phyloP scores from a whole-genome alignment of 2,329 filamentous ascomycete species.

The Scedosporium minutisporum region DNA sequence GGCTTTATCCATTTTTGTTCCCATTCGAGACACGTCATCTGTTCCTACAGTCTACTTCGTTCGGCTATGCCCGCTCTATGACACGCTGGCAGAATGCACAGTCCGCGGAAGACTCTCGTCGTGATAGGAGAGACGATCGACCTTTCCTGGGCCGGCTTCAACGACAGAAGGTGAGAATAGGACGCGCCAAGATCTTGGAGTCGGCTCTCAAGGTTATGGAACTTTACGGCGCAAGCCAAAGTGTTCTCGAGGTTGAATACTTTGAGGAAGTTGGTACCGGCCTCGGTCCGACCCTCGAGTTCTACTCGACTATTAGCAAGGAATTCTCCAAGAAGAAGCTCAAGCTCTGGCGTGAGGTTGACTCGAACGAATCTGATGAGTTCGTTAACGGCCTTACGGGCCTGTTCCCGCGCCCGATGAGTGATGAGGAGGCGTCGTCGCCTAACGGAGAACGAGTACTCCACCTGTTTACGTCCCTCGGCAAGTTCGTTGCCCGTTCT shows the following conservation, averaged over 20 bases:
- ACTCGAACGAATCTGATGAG: constrained; percentile 61
- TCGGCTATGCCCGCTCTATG: constrained; percentile 97
- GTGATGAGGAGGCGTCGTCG: constrained; percentile 60
- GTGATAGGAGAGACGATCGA: constrained; percentile 79
- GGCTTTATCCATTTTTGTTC: constrained; percentile 92
- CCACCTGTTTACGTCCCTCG: constrained; percentile 83
- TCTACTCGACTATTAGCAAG: constrained; percentile 94
- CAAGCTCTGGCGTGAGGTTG: constrained; percentile 91
- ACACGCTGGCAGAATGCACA: constrained; percentile 92
- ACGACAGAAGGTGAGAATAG: constrained; percentile 96
- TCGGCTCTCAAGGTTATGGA: constrained; percentile 99
- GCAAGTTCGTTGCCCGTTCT: constrained; percentile 93
- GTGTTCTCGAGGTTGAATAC: constrained; percentile 93
- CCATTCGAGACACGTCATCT: constrained; percentile 95
- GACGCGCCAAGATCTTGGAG: constrained; percentile 85
- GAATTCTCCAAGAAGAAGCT: constrained; percentile 97
- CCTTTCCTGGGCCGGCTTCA: constrained; percentile 87
- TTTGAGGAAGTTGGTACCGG: constrained; percentile 98
- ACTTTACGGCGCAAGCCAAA: constrained; percentile 91
- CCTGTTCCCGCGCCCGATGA: constrained; percentile 86
- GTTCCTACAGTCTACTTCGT: constrained; percentile 95
- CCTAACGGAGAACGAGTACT: constrained; percentile 82
- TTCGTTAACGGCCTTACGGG: constrained; percentile 79
- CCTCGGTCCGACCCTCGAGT: constrained; percentile 88
- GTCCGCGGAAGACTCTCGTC: constrained; percentile 66